Evolutionary conservation across 2,329 filamentous ascomycete genomes (phyloP), one percentile per base, ranked within the genome.

Genomic region (Neofusicoccum umdonicola): DNA sequence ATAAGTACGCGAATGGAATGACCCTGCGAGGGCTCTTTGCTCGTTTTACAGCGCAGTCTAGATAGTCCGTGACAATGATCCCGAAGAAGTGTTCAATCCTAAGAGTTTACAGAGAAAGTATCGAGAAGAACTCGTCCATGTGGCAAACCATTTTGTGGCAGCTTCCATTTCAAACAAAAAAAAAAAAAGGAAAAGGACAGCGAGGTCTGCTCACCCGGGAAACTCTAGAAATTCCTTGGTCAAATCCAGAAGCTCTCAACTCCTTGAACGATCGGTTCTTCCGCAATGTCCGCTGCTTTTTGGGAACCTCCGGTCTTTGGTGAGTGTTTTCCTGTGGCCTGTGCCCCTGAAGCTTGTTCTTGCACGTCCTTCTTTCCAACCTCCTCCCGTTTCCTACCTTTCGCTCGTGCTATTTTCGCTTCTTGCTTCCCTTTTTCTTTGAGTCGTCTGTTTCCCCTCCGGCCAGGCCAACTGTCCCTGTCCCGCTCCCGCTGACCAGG

Each of bases 381-480:
- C n/a, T 27, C 27, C 22, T 47, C 13, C 17, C 47, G 12, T 42
- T 57, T 22, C 19, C 37, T 39, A 31, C 41, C 11, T 13, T 35
- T 37, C 41, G 19, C 34, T 1, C n/a, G 11, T 44, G 4, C 48
- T 48, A 34, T n/a, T 54, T 50, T 50, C 35, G 39, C 45, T 65
- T 61, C 37, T 65, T 65, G 39, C 34, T 58, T 7, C 57, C 62
- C 37, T 35, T 61, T 27, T 63, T 58, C 48, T 54, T 66, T 19
- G 68, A 65, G 34, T 60, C 67, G 6, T 51, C 66, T 62, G 67
- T 65, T 13, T 67, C 68, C 19, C 67, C 72, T 8, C 68, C 69
- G 66, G 70, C 70, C 0, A 69, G 70, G 44, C 65, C 67, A 8
- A 72, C 74, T 12, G 56, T 56, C n/a, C 54, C 66, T 22, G 42